Conservation (phyloP, 2,329 filamentous ascomycete genomes). For the Microsporum audouinii region DNA sequence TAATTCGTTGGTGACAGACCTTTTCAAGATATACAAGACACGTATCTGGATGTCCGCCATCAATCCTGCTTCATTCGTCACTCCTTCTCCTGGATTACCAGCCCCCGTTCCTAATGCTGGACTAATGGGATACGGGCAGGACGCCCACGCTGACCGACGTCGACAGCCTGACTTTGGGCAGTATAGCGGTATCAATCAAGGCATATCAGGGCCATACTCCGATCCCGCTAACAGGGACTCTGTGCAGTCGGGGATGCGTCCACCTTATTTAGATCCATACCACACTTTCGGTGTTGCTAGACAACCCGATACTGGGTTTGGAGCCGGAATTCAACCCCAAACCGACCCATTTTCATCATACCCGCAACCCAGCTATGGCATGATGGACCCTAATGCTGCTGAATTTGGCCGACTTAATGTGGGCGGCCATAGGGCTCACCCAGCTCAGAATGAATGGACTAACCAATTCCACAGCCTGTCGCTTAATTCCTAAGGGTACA, state of each 20-base stretch:
- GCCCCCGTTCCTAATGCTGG: constrained; percentile 35
- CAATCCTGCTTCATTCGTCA: constrained; percentile 90
- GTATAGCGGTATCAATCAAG: constrained; percentile 17
- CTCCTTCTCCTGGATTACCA: constrained; percentile 58
- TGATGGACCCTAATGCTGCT: constrained; percentile 27
- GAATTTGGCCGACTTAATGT: constrained; percentile 27
- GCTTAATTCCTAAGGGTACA: constrained; percentile 44
- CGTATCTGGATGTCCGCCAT: constrained; percentile 99
- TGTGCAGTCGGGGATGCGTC: constrained; percentile 18
- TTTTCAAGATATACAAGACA: constrained; percentile 99
- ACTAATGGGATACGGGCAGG: constrained; percentile 43
- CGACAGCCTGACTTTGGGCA: constrained; percentile 29
- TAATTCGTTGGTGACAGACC: constrained; percentile 89
- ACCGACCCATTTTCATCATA: constrained; percentile 30
- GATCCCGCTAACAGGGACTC: constrained; percentile 20
- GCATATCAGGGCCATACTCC: constrained; percentile 13
- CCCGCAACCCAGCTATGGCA: constrained; percentile 24
- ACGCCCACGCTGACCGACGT: constrained; percentile 29
- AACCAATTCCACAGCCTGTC: constrained; percentile 59
- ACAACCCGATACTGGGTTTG: constrained; percentile 26
- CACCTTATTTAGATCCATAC: constrained; percentile 28
- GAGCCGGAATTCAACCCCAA: constrained; percentile 17
- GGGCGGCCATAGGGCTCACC: constrained; percentile 26
- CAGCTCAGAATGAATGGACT: constrained; percentile 46
- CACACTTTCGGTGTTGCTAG: constrained; percentile 25